Conservation (phyloP, 441 rosid species). For the Populus hybrid region DNA sequence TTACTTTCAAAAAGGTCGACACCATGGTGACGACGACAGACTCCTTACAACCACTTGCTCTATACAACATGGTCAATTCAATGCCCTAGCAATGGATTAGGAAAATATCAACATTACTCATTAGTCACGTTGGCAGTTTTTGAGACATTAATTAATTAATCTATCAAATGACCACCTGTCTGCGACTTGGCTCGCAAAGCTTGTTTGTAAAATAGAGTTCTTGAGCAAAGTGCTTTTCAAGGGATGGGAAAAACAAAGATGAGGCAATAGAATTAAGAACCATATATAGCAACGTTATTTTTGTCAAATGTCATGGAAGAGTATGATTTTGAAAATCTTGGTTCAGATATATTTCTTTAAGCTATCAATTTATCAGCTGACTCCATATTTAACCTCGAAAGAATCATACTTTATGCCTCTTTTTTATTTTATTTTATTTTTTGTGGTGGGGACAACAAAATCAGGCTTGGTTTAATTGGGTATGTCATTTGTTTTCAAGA, state of each 20-base stretch:
- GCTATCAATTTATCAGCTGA: not conserved
- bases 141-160: not conserved
- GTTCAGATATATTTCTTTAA: not conserved
- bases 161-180: constrained; percentile 7
- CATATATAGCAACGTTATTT: no score
- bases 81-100: not conserved
- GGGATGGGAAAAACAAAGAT: not conserved
- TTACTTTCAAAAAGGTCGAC: not conserved
- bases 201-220: not conserved
- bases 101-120: not conserved
- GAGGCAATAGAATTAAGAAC: no score
- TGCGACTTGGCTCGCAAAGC: not conserved
- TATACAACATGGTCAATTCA: not conserved
- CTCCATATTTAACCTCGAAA: no score
- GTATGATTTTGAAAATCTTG: not conserved
- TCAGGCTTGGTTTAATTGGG: constrained; percentile 12
- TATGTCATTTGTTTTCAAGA: not conserved
- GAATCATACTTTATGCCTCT: not conserved
- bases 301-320: not conserved
- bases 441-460: constrained; percentile 20
- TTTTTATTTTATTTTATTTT: no score
- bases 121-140: not conserved
- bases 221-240: no score
- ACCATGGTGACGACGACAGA: no score
- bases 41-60: not conserved